phyloP scores from a whole-genome alignment of 805 yeast species.

The Maudiozyma pseudohumilis region DNA sequence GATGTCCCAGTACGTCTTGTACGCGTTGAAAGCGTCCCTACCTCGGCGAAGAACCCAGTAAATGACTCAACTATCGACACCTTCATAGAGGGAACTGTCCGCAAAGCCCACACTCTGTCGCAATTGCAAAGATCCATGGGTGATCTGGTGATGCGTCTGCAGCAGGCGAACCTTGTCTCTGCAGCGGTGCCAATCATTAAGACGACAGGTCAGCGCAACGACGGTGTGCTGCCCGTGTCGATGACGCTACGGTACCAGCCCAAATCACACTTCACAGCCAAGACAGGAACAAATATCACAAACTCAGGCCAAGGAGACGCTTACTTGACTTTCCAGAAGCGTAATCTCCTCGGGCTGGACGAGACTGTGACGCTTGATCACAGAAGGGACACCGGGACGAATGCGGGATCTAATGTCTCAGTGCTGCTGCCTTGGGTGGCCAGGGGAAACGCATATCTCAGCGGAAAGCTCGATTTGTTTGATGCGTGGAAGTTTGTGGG shows the following conservation, averaged over 20 bases:
- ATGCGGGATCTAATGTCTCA: constrained; percentile 25
- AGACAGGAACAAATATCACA: constrained; percentile 92
- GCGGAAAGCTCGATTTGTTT: constrained; percentile 41
- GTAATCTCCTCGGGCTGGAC: constrained; percentile 60
- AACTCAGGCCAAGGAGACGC: constrained; percentile 88
- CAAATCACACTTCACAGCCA: constrained; percentile 50
- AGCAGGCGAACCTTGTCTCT: constrained; percentile 10
- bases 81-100: constrained; percentile 22
- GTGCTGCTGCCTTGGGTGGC: constrained; percentile 33
- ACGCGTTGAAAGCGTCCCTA: constrained; percentile 11
- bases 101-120: constrained; percentile 18
- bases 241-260: constrained; percentile 8
- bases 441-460: constrained; percentile 38
- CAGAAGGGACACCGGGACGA: constrained; percentile 51
- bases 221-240: constrained; percentile 1
- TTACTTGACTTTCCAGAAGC: constrained; percentile 58
- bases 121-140: constrained; percentile 21
- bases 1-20: constrained; percentile 20
- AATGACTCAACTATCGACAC: constrained; percentile 17
- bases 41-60: constrained; percentile 11
- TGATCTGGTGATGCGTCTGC: constrained; percentile 20
- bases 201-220: background rate
- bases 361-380: constrained; percentile 48
- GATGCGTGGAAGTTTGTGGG: constrained; percentile 9
- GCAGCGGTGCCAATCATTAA: constrained; percentile 6